Conservation (phyloP, 169 alveolate species). For the Eimeria falciformis region DNA sequence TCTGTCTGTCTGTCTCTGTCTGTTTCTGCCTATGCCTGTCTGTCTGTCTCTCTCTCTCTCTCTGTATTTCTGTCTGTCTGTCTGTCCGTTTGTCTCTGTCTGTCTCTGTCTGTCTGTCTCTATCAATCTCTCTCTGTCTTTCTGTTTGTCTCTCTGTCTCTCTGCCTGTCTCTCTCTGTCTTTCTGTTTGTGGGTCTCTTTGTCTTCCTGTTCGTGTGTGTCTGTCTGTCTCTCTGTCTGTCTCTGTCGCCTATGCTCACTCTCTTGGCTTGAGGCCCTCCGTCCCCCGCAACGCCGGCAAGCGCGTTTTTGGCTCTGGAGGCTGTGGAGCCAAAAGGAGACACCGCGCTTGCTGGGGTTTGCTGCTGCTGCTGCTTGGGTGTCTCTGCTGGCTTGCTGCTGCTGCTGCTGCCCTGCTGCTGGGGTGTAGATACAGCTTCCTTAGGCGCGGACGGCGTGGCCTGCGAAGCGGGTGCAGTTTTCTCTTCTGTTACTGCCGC, state of each 20-base stretch:
- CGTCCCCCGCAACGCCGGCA: background rate
- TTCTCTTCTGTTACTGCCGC: background rate
- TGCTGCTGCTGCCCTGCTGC: conserved; percentile 46
- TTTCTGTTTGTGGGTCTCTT: background rate
- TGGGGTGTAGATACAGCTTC: conserved; percentile 13
- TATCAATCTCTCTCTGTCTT: background rate
- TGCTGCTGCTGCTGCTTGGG: conserved; percentile 22
- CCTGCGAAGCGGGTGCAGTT: conserved; percentile 33
- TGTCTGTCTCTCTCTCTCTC: background rate
- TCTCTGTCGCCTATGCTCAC: background rate
- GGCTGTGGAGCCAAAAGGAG: conserved; percentile 5
- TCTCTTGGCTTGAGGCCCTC: conserved; percentile 1
- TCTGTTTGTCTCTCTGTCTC: no score
- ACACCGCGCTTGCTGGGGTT: background rate
- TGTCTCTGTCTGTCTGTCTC: background rate
- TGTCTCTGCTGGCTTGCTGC: conserved; percentile 25
- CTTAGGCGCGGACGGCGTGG: background rate
- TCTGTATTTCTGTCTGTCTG: background rate
- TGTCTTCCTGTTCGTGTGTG: background rate
- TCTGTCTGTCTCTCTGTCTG: background rate
- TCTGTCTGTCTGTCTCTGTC: conserved; percentile 7
- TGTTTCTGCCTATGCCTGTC: background rate
- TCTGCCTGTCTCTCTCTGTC: background rate
- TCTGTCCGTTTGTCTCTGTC: background rate
- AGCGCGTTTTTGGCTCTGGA: conserved; percentile 27